Conservation (phyloP, 2,329 filamentous ascomycete species). For the Aspergillus pseudoterreus region DNA sequence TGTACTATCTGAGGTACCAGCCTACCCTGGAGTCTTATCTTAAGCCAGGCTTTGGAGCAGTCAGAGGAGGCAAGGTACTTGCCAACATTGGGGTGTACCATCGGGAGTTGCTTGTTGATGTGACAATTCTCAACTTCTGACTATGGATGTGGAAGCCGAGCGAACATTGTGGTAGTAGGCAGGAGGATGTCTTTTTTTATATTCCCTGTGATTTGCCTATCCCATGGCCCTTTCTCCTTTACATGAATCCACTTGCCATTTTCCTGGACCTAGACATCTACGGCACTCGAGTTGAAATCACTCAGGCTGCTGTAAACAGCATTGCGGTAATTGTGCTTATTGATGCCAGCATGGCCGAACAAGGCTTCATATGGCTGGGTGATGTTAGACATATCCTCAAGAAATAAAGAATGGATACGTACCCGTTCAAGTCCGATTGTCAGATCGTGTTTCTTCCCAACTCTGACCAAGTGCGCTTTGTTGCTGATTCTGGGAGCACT, state of each 20-base stretch:
- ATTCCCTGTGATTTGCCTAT: not conserved
- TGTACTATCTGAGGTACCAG: not conserved
- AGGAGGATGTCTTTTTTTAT: not conserved
- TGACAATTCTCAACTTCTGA: not conserved
- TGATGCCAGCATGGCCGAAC: not conserved
- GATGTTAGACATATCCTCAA: not conserved
- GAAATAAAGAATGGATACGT: not conserved
- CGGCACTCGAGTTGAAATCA: not conserved
- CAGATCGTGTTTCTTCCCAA: not conserved
- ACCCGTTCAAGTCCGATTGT: not conserved
- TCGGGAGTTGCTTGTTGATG: not conserved
- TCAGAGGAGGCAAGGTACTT: not conserved
- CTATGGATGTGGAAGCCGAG: not conserved
- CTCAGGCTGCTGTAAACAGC: not conserved
- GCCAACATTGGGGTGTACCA: not conserved
- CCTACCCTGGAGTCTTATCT: not conserved
- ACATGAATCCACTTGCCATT: not conserved
- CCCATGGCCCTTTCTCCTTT: not conserved
- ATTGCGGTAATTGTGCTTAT: not conserved
- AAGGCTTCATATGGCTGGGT: not conserved
- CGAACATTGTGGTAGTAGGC: too few species aligned
- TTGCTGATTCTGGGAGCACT: not conserved
- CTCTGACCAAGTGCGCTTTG: not conserved
- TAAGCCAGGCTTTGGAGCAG: not conserved
- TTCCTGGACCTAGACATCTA: not conserved